These are phyloP conservation scores for Aspergillaceae sp. DNA, from an alignment of 2,329 filamentous ascomycete genomes.

Conservation along the genomic window DNA sequence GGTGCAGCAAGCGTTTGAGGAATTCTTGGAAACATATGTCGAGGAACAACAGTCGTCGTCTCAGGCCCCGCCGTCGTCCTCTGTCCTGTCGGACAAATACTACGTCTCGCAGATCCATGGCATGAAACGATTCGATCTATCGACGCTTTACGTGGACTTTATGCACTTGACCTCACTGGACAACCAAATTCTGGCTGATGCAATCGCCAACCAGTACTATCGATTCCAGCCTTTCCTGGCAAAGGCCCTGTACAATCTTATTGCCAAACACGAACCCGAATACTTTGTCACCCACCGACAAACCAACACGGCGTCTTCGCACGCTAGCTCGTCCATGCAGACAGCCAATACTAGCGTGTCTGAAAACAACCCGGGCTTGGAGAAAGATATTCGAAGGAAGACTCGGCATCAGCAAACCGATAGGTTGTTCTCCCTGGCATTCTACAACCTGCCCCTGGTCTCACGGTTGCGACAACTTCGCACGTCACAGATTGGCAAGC, in stretches of 20 bases:
- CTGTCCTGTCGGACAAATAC: slow-evolving; percentile 54
- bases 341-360: slow-evolving; percentile 55
- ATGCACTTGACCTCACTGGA: slow-evolving; percentile 71
- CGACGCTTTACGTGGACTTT: slow-evolving; percentile 59
- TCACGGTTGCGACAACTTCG: slow-evolving; percentile 78
- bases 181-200: slow-evolving; percentile 73
- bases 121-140: slow-evolving; percentile 52
- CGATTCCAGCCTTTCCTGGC: slow-evolving; percentile 89
- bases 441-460: slow-evolving; percentile 85
- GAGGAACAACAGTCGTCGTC: slow-evolving; percentile 45
- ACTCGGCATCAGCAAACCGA: slow-evolving; percentile 92
- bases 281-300: slow-evolving; percentile 93
- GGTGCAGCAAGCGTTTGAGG: slow-evolving; percentile 54
- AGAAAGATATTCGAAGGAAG: slow-evolving; percentile 52
- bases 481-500: slow-evolving; percentile 81
- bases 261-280: slow-evolving; percentile 85
- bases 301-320: slow-evolving; percentile 59
- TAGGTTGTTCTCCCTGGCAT: slow-evolving; percentile 86
- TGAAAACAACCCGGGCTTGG: slow-evolving; percentile 45
- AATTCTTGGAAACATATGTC: slow-evolving; percentile 53
- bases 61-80: slow-evolving; percentile 46
- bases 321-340: slow-evolving; percentile 56
- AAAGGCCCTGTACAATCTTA: slow-evolving; percentile 80
- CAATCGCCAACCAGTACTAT: slow-evolving; percentile 85
- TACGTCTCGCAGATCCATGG: slow-evolving; percentile 60